A percentile compares a stretch with the other conserved stretches of the same genome.
Evolutionary conservation across 352 stramenopile genomes (phyloP).

Genomic region (Elongisporangium anandrum): DNA sequence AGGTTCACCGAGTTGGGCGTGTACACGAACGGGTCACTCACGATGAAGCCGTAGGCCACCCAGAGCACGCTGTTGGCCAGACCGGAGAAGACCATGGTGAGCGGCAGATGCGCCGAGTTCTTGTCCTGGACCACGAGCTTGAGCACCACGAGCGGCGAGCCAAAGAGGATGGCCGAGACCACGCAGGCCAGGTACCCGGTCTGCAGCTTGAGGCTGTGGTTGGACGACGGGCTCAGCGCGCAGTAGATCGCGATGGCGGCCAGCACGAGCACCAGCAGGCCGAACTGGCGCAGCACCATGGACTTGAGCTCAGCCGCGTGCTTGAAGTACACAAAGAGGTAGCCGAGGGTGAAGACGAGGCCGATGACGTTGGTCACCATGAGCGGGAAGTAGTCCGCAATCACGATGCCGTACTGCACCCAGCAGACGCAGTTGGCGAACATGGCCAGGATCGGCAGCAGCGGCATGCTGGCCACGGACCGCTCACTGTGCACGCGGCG

Average conservation of each 20-base stretch:
- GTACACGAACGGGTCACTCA: slow-evolving; percentile 28
- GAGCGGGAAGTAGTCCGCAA: slow-evolving; percentile 46
- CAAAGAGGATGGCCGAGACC: slow-evolving; percentile 36
- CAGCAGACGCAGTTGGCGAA: slow-evolving; percentile 56
- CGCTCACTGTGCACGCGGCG: slow-evolving; percentile 26
- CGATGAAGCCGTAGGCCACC: slow-evolving; percentile 31
- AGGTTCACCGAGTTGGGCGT: slow-evolving; percentile 24
- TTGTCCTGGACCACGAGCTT: slow-evolving; percentile 43
- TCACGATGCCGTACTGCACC: slow-evolving; percentile 47
- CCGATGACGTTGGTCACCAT: slow-evolving; percentile 47
- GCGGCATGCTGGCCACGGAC: slow-evolving; percentile 24
- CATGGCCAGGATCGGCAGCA: slow-evolving; percentile 55
- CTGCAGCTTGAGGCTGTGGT: not conserved
- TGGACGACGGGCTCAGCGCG: not conserved
- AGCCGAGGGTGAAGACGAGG: slow-evolving; percentile 32
- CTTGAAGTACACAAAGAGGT: slow-evolving; percentile 42
- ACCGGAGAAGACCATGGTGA: slow-evolving; percentile 38
- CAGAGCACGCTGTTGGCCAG: slow-evolving; percentile 44
- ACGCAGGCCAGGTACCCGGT: slow-evolving; percentile 21
- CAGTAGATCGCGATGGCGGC: slow-evolving; percentile 24
- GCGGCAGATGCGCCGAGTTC: slow-evolving; percentile 28
- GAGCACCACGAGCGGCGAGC: slow-evolving; percentile 46
- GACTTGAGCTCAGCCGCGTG: slow-evolving; percentile 14
- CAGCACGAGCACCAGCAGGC: slow-evolving; percentile 28
- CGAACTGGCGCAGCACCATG: slow-evolving; percentile 9